Evolutionary conservation across 129 eudicot species (phyloP), one percentile per base, ranked within the genome.

Genomic region (Lactuca saligna): DNA sequence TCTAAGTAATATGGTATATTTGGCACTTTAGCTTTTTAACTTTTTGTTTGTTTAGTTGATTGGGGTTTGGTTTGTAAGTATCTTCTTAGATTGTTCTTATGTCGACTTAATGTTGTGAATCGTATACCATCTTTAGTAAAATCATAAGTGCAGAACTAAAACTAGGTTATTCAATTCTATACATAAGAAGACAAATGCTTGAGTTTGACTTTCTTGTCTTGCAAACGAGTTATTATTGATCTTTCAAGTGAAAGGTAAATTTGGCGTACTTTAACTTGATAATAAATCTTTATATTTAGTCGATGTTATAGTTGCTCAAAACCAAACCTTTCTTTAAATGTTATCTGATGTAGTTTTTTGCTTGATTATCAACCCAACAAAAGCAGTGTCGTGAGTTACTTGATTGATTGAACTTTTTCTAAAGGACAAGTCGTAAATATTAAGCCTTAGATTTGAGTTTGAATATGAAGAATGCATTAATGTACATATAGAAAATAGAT

Each of bases 51-150:
- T 58, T 49, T 58, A 32, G 32, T 44, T 46, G 4, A 44, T 46
- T 12, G 8, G 11, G 10, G 60, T 17, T 70, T 48, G 38, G 33
- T 49, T 60, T 71, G 75, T 71, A 71, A 54, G 75, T 35, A 48
- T 71, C 57, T 48, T 59, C 48, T 71, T 35, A 60, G 11, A 34
- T 16, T 25, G 15, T 53, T 17, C 35, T n/a, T 67, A 11, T n/a
- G 8, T 67, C 61, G 61, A 67, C 72, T 35, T 66, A 8, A 70
- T 70, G 49, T 33, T 31, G 6, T n/a, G 75, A 14, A 70, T 44
- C 58, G 15, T 32, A 59, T 59, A 17, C 66, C 29, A 49, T 49
- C 4, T 33, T 35, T 60, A 12, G 16, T 61, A 4, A 61, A 61
- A 39, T 61, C n/a, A 16, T 35, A 38, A 53, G 7, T 2, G 15